Evolutionary conservation across 768 basidiomycete genomes (phyloP), one percentile per base, ranked within the genome.

Genomic region (Myochromella boudieri): DNA sequence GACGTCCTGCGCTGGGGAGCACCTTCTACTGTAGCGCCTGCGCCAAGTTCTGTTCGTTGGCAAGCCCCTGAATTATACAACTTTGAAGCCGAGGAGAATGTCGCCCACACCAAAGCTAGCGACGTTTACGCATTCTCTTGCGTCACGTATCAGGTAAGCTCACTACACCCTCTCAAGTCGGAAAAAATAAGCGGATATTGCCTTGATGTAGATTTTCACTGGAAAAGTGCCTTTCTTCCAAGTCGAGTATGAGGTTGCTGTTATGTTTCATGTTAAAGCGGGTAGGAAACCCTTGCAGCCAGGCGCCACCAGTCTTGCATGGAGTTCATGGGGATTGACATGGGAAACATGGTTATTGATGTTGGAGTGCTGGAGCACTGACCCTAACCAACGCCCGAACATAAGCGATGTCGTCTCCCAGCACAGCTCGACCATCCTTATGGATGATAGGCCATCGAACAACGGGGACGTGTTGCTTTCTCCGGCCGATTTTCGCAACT

Each of bases 61-160:
- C 37, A 52, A 41, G 58, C 60, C 21, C 60, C 58, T 3, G 58
- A 61, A 26, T 26, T 61, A n/a, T 15, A 54, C 37, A 31, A 42
- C 1, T 34, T 37, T 3, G 21, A 43, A 29, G 32, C 37, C 10
- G 22, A 31, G n/a, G 26, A 20, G 20, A 10, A 32, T 18, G 38
- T 27, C 6, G 22, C n/a, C n/a, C 44, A 55, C 38, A 34, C 39
- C 36, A 43, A 53, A 20, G 42, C 39, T 9, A 59, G 53, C 25
- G 60, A 59, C 28, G 34, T 58, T 4, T 59, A 54, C 36, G 50
- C 53, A 14, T 57, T 51, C 37, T 51, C 46, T 8, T 53, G 40
- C 20, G 46, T 53, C 3, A 50, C 47, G 15, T 59, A 55, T 21
- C 56, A 61, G 54, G 60, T 58, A 15, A 9, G 21, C 17, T 17